Evolutionary conservation across 139 green algal genomes (phyloP), one percentile per base, ranked within the genome.

Genomic region (Raphidocelis subcapitata): DNA sequence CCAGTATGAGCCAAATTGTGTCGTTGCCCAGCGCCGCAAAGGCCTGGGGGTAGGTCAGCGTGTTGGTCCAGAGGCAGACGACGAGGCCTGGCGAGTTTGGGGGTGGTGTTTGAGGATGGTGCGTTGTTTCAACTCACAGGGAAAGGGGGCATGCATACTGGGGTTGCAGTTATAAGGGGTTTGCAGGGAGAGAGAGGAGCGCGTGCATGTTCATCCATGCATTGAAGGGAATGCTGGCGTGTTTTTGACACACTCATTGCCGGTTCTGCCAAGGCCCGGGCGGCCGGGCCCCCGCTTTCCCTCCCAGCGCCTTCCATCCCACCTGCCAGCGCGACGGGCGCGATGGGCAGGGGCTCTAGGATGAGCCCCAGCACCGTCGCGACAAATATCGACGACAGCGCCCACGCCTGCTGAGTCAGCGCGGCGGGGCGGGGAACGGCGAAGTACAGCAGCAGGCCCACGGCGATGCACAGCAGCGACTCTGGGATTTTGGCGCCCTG

Each of bases 1-100:
- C 93, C 5, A 99, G 91, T 76, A 99, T 98, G 44, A 99, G 91
- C 95, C 95, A 99, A 79, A 99, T 97, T 55, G 98, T 93, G 55
- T 98, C 91, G 56, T 96, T 97, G 67, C 78, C 93, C 73, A 98
- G 96, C 29, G 94, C 94, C 16, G 81, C 77, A 35, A 98, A 97
- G 0, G 91, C 92, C 56, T 88, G 55, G 21, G 75, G 23, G 46
- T 95, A 95, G 28, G 82, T 87, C 23, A 97, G 47, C 15, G 26
- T 23, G 2, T 21, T 16, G 8, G 65, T 29, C 65, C 65, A 72
- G 0, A 72, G 24, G 4, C 10, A 23, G 10, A 72, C 65, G 12
- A 24, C n/a, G 0, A 21, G 14, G 26, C 15, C 24, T 12, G n/a
- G 4, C 31, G 47, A 12, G 12, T 8, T 8, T 8, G 41, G 41